These are phyloP conservation scores for Myxozyma vanderwaltii DNA, from an alignment of 805 yeast genomes.

Conservation along the genomic window DNA sequence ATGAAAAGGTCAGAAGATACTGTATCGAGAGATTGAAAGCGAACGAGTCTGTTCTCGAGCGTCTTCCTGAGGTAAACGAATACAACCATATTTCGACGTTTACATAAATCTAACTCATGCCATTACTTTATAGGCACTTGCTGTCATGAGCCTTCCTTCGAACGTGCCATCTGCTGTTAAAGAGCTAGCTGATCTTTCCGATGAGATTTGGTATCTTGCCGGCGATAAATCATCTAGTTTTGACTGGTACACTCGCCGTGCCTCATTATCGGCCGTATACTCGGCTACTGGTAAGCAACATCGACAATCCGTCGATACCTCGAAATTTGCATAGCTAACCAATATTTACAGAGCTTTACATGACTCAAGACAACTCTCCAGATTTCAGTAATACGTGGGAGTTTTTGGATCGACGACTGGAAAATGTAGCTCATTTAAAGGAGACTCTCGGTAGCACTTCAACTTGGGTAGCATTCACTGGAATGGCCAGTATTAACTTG, in stretches of 20 bases:
- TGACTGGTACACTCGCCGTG: constrained; percentile 90
- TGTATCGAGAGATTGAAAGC: constrained; percentile 50
- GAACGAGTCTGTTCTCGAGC: constrained; percentile 52
- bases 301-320: not conserved
- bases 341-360: constrained; percentile 58
- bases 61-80: constrained; percentile 46
- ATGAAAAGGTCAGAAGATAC: constrained; percentile 46
- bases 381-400: constrained; percentile 59
- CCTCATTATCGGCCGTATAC: constrained; percentile 67
- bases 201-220: constrained; percentile 78
- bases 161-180: constrained; percentile 58
- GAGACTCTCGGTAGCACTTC: constrained; percentile 63
- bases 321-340: not conserved
- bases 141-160: constrained; percentile 65
- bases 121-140: constrained; percentile 50
- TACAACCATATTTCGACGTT: constrained; percentile 24
- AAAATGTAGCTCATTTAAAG: constrained; percentile 57
- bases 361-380: constrained; percentile 70
- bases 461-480: constrained; percentile 75
- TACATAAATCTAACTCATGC: not conserved
- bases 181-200: constrained; percentile 74
- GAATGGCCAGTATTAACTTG: constrained; percentile 64
- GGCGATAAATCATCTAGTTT: constrained; percentile 78
- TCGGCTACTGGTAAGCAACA: constrained; percentile 48
- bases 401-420: constrained; percentile 64